Conservation (phyloP, 2,329 filamentous ascomycete species). For the Cadophora malorum region DNA sequence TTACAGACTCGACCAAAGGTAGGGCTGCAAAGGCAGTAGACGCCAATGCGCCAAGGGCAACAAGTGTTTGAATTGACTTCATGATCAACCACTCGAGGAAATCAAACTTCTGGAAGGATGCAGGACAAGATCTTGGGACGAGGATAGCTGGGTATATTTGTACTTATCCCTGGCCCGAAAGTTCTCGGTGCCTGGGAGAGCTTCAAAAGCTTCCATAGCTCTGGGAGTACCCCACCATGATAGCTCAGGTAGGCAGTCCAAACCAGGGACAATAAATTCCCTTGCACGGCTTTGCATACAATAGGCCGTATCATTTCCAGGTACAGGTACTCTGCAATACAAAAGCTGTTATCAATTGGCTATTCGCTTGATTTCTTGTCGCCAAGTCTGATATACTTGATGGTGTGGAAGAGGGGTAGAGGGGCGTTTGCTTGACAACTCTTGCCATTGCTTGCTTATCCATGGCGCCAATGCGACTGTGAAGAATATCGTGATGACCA, state of each 20-base stretch:
- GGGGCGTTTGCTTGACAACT: constrained; percentile 5
- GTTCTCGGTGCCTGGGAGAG: not conserved
- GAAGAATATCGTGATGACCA: not conserved
- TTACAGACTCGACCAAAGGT: constrained; percentile 27
- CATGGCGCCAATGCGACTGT: constrained; percentile 13
- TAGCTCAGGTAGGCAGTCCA: not conserved
- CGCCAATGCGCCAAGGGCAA: constrained; percentile 2
- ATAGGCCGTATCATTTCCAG: not conserved
- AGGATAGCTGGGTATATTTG: not conserved
- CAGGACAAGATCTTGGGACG: not conserved
- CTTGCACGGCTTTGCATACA: not conserved
- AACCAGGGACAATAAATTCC: not conserved
- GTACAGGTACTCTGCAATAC: constrained; percentile 5
- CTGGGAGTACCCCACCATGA: not conserved
- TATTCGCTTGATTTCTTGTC: not conserved
- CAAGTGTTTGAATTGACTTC: constrained; percentile 13
- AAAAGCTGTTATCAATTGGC: constrained; percentile 5
- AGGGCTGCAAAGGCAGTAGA: constrained; percentile 18
- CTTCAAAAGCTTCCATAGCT: constrained; percentile 5
- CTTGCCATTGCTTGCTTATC: constrained; percentile 5
- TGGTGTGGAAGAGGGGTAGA: constrained; percentile 2
- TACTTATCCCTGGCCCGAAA: not conserved
- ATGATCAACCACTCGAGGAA: not conserved
- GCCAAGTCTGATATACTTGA: not conserved
- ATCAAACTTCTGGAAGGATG: not conserved